Base-by-base conservation (phyloP, 2,329 filamentous ascomycete species). In the Esteya vermicola region DNA sequence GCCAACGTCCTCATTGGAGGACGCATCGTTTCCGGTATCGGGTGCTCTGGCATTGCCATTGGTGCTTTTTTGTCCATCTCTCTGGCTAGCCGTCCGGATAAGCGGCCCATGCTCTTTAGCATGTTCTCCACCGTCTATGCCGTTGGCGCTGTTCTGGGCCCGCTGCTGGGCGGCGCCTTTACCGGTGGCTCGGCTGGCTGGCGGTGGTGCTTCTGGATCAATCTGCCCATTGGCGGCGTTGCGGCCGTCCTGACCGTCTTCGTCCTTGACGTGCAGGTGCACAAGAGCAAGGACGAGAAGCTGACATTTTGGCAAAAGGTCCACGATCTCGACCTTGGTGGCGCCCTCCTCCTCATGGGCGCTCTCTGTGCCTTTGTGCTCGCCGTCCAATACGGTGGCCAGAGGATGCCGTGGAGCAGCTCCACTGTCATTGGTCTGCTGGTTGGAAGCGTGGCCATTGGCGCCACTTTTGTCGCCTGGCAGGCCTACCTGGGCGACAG, bases 1-100 rank as follows among this genome's bases (percentile, higher is more conserved):
- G 65, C 63, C n/a, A 57, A 57, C 6, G 55, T 57, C 30, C 62
- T 68, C 33, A 68, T 68, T 33, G 51, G 67, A 9, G 65, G 65
- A 2, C 60, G 65, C 23, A 65, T 65, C 23, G 50, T 69, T 39
- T 63, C 65, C 32, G 65, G 65, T 44, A 54, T 66, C 42, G 64
- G 64, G 38, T 58, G 59, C 9, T 62, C 60, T 36, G 64, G 64
- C 36, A 51, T 68, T 30, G 62, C 63, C 40, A 62, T 61, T 6
- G 64, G 64, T 25, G 57, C 57, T 42, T 59, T 65, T 20, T 58
- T 65, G 41, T 64, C 67, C 37, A 54, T 67, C 16, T 19, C 35
- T 10, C 16, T 36, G 9, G 25, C 35, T 6, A 18, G 23, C 12
- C 13, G 16, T 38, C 35, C 37, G 4, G 28, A 16, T 8, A n/a